Base-by-base conservation (phyloP, 2,329 filamentous ascomycete species). In the Sporothrix globosa region DNA sequence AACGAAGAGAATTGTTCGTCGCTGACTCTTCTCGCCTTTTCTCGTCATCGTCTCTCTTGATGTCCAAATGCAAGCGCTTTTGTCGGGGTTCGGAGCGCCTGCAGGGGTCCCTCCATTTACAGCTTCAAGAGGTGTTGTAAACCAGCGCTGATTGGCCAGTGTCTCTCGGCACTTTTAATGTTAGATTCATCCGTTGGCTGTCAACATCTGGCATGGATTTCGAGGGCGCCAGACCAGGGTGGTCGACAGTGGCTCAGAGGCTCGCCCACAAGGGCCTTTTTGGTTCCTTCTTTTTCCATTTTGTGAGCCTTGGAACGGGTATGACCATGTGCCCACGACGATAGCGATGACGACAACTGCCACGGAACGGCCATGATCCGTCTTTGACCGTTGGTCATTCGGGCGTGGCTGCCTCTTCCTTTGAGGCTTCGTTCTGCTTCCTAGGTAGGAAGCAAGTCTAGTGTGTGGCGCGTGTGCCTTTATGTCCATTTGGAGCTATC, bases 101-200 rank as follows among this genome's bases (percentile, higher is more conserved):
- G 63, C 63, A 66, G 63, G 61, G 61, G 46, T 46, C 13, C 39
- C 52, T 66, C 27, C 46, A 66, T 34, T 34, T 34, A 30, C 24
- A 50, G 58, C 58, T 44, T 61, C 61, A 34, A 34, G 6, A 13
- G 46, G 58, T 21, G 4, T 34, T 21, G 39, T 13, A 9, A 39
- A 46, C 6, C 5, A 11, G 14, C 41, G n/a, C 60, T 65, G 58
- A 52, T 67, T 60, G 68, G 46, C 48, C 58, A 53, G 48, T 6
- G 17, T 24, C 21, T 13, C 46, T 52, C 63, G 63, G 63, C 63
- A 66, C 63, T 53, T 65, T 6, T 34, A 13, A 46, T 44, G 48
- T 27, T 67, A 27, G 65, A 39, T 41, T 44, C 30, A 39, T 66
- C 52, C 41, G 67, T 68, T 68, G 67, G 67, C 67, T 58, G 41